Base-by-base conservation (phyloP, 352 stramenopile genomes). In the Phytophthora meadii region DNA sequence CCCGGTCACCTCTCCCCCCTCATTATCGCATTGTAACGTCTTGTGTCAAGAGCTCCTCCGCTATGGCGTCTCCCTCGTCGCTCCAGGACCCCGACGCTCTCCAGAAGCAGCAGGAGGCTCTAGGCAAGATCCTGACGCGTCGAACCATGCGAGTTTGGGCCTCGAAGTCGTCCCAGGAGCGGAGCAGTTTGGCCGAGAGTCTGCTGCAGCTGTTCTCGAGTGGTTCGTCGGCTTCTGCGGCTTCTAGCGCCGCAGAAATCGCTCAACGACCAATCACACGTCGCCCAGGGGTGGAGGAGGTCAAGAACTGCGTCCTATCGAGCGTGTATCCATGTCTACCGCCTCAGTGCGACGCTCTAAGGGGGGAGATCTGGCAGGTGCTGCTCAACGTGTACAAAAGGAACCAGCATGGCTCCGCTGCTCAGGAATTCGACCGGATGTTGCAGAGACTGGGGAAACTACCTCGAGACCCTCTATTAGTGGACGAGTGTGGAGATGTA, bases 351-450 rank as follows among this genome's bases (percentile, higher is more conserved):
- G 76, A 72, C 25, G 47, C 70, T 15, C 60, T 93, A 17, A 79
- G 86, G 15, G 80, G 77, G 12, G 82, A 92, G 63, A 88, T 94
- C 61, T 94, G 86, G 86, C 86, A 94, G 59, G 81, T 94, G 41
- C 72, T 94, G 15, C 70, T 94, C 15, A 87, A 92, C 58, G 86
- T 94, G 10, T 91, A 89, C 73, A 89, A 87, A 66, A 80, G 83
- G 37, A 89, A 90, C 61, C 83, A 91, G 51, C 85, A 92, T 57
- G 81, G 82, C 53, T 74, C 81, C 1, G 77, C 80, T 2, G 82
- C 86, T 5, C 76, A 88, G 36, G 86, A 94, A 53, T 90, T 94
- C 37, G 86, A 91, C 41, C 79, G 81, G 45, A 90, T 92, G 77
- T 70, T 90, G 25, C 55, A 75, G 45, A 68, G 86, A 9, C 68